Base-by-base conservation (phyloP, 1,284 basidiomycete genomes). In the Cryptococcus deneoformans region DNA sequence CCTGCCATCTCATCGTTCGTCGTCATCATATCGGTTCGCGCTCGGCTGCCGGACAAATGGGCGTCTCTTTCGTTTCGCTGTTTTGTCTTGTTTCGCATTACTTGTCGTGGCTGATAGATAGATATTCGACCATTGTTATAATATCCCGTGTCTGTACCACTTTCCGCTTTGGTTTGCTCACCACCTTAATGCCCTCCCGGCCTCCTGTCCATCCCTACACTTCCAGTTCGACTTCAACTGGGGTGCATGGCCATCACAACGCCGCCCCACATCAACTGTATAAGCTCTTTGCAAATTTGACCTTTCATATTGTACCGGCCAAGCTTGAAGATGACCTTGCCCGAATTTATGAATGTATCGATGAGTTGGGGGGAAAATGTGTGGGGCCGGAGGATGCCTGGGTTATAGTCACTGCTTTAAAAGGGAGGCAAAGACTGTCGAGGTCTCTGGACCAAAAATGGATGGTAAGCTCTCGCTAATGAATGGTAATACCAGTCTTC, bases 291-390 rank as follows among this genome's bases (percentile, higher is more conserved):
- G 65, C 73, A 3, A 64, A 67, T 49, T 56, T 78, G 0, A 56
- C 68, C 8, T 70, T 78, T 44, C 69, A 72, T 50, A 60, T 78
- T 38, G 54, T 78, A 1, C 64, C 73, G 0, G 70, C 71, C n/a
- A 78, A 78, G 45, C 54, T 78, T 14, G 72, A 75, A 39, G 53
- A 58, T 37, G 62, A 68, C 12, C 83, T 94, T 54, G 45, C 49
- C 14, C 48, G 50, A 12, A 53, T 64, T 20, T 71, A 71, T 46
- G 20, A 52, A 12, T 61, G 63, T 37, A 70, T 77, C 35, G 69
- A 69, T 16, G 68, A 68, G n/a, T 63, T 78, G 3, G 77, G 75
- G 6, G 77, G 75, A 14, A 56, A 54, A 40, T 59, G 62, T n/a
- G 65, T 69, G 0, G 46, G 59, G 0, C n/a, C 67, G 0, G 62